A percentile compares a stretch with the other conserved stretches of the same genome.
These are phyloP conservation scores for Cytospora leucostoma DNA, from an alignment of 2,329 filamentous ascomycete species.

Conservation along the genomic window DNA sequence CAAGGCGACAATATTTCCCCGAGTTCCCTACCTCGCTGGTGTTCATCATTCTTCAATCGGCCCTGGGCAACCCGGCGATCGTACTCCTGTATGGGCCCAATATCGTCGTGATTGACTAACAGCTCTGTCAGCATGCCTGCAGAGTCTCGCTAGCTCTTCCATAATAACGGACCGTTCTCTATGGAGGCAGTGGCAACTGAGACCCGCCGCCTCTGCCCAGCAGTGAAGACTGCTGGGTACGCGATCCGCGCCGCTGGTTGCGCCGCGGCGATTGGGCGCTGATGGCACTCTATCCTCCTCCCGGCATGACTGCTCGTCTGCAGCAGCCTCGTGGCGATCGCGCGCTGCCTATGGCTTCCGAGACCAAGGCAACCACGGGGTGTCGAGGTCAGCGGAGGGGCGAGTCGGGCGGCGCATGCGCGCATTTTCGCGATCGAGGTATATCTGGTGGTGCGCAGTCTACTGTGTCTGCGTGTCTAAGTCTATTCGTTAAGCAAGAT, in stretches of 20 bases:
- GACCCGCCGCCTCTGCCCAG: conserved; percentile 28
- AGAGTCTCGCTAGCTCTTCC: background rate
- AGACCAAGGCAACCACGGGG: conserved; percentile 11
- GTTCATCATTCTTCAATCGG: conserved; percentile 78
- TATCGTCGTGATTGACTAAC: conserved; percentile 38
- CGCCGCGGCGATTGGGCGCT: background rate
- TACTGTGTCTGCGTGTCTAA: background rate
- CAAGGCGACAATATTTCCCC: background rate
- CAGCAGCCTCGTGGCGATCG: conserved; percentile 11
- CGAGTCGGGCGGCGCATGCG: conserved; percentile 20
- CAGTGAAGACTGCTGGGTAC: conserved; percentile 25
- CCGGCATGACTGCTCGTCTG: conserved; percentile 11
- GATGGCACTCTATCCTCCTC: background rate
- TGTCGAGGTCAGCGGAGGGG: conserved; percentile 13
- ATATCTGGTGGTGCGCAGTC: background rate
- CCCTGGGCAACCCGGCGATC: conserved; percentile 76
- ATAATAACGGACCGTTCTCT: conserved; percentile 28
- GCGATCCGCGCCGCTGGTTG: conserved; percentile 23
- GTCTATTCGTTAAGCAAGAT: conserved; percentile 4
- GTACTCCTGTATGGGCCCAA: conserved; percentile 85
- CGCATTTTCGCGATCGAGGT: conserved; percentile 20
- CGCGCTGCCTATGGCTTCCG: conserved; percentile 13
- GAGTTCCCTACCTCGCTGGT: conserved; percentile 72
- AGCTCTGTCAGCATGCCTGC: background rate
- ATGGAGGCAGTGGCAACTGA: conserved; percentile 29